Evolutionary conservation across 2,329 filamentous ascomycete species (phyloP), one percentile per base, ranked within the genome.

Genomic region (Scedosporium boydii): DNA sequence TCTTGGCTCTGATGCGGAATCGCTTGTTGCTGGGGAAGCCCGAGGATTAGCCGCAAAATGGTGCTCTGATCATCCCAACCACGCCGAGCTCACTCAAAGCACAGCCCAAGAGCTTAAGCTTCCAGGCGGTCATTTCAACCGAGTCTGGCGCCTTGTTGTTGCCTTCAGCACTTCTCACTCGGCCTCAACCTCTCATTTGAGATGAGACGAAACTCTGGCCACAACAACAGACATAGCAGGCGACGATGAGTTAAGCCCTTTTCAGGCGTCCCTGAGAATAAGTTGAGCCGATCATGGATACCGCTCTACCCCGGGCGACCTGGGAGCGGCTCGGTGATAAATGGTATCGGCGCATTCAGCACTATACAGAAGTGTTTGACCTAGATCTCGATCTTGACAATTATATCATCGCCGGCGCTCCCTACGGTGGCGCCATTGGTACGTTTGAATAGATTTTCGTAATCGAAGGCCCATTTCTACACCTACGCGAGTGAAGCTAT

Each of bases 241-340:
- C 29, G 29, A 34, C 10, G 9, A 34, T 34, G 44, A 46, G 44
- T 16, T 21, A 46, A 46, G 14, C 44, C 14, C 18, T 3, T 21
- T 21, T 12, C 2, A 46, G 44, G 2, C 9, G 1, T 46, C 14
- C 18, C 9, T 4, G 18, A 29, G 23, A 7, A 58, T 41, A 34
- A 55, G n/a, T 27, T 34, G 29, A 18, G n/a, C 23, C 59, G 21
- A 57, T 66, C 59, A 86, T 86, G 83, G 83, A 85, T 69, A 75
- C 77, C 66, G 76, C 81, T 70, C 81, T 84, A 75, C 82, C 93
- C 70, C 91, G 91, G 69, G 89, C 91, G 70, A 91, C 93, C 75
- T 99, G 95, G 95, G 92, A 96, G 80, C 89, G 86, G 75, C 86
- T 98, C 67, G 95, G 91, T 72, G 90, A 96, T 76, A 88, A 86